phyloP scores from a whole-genome alignment of 73 alveolate genomes.

The Tetrahymena thermophila region DNA sequence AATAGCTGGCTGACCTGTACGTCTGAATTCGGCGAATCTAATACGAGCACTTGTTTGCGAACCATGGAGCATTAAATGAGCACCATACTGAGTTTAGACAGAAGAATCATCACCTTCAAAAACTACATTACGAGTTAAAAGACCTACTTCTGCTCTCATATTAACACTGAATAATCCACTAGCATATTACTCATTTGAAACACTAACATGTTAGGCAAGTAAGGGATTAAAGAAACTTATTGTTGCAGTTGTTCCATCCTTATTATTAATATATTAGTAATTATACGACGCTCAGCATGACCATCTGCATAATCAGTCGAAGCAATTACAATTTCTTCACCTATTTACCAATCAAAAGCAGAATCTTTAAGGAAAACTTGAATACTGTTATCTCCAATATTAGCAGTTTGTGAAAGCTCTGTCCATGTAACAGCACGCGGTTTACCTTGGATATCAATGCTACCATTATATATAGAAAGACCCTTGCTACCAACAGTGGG shows the following conservation, averaged over 20 bases:
- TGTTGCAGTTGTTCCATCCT: not conserved
- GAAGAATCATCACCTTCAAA: slow-evolving; percentile 62
- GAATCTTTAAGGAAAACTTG: slow-evolving; percentile 19
- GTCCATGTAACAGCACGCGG: slow-evolving; percentile 71
- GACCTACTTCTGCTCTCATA: slow-evolving; percentile 85
- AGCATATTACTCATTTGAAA: not conserved
- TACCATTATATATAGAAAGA: slow-evolving; percentile 58
- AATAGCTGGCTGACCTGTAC: slow-evolving; percentile 72
- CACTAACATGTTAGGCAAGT: not conserved
- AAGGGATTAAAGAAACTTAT: slow-evolving; percentile 2
- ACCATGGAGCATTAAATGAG: slow-evolving; percentile 63
- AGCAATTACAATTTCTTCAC: slow-evolving; percentile 69
- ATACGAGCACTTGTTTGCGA: slow-evolving; percentile 62
- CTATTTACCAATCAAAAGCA: slow-evolving; percentile 63
- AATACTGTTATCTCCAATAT: slow-evolving; percentile 38
- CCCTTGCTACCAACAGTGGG: slow-evolving; percentile 78
- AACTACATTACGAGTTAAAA: slow-evolving; percentile 62
- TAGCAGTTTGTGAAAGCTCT: slow-evolving; percentile 50
- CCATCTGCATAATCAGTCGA: slow-evolving; percentile 53
- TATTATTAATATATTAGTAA: slow-evolving; percentile 26
- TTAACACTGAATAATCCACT: slow-evolving; percentile 21
- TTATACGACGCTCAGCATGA: slow-evolving; percentile 60
- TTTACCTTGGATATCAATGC: slow-evolving; percentile 70
- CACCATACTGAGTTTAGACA: slow-evolving; percentile 50
- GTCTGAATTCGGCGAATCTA: slow-evolving; percentile 54